phyloP scores from a whole-genome alignment of 1,284 basidiomycete genomes.

The Ganoderma leucocontextum region DNA sequence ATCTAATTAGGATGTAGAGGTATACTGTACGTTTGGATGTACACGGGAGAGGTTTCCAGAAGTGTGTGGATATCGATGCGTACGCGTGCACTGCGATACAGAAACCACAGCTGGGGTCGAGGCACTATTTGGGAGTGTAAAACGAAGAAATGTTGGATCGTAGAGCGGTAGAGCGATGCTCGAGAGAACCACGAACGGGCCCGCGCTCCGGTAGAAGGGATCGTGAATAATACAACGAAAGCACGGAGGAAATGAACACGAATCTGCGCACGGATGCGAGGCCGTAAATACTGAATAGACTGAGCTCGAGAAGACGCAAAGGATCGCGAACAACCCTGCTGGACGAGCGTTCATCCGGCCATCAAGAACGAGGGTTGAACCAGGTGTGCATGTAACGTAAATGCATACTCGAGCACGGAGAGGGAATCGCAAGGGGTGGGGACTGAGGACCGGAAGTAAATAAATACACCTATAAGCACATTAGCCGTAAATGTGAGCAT shows the following conservation, averaged over 20 bases:
- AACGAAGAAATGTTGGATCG: background rate
- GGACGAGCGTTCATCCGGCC: background rate
- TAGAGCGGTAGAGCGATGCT: too few relatives aligned
- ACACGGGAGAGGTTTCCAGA: background rate
- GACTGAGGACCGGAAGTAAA: background rate
- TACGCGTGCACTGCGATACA: background rate
- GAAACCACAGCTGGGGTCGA: background rate
- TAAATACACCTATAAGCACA: slow-evolving; percentile 7
- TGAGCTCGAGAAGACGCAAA: background rate
- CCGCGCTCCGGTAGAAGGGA: background rate
- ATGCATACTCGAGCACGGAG: background rate
- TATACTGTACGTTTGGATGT: background rate
- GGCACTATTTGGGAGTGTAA: background rate
- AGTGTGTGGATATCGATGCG: background rate
- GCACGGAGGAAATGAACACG: background rate
- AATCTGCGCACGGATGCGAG: background rate
- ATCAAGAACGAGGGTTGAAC: background rate
- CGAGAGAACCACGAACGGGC: too few relatives aligned
- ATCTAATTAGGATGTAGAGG: background rate
- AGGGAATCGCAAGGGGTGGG: background rate
- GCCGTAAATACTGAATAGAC: background rate
- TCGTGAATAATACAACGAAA: background rate
- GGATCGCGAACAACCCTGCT: background rate
- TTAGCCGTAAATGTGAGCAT: slow-evolving; percentile 2
- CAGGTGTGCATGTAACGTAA: background rate